These are phyloP conservation scores for Mentha longifolia DNA, from an alignment of 257 asterid genomes.

Conservation along the genomic window DNA sequence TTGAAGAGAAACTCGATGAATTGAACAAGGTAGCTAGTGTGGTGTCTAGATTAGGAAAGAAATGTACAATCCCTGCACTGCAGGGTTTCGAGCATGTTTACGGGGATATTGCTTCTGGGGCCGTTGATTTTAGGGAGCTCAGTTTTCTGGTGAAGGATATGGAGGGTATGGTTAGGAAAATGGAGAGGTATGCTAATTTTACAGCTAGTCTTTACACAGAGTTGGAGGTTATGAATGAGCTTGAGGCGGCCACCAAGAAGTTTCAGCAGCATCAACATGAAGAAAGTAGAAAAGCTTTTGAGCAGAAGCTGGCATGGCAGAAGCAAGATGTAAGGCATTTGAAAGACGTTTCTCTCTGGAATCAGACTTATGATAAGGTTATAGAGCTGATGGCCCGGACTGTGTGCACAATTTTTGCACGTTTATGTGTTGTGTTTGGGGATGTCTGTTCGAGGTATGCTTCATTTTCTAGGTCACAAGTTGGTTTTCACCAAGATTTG, in stretches of 20 bases:
- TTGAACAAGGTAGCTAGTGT: conserved; percentile 73
- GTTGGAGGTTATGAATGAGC: conserved; percentile 77
- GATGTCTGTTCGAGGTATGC: conserved; percentile 30
- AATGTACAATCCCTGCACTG: conserved; percentile 74
- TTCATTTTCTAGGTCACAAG: conserved; percentile 33
- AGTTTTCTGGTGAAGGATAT: conserved; percentile 87
- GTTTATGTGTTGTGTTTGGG: conserved; percentile 53
- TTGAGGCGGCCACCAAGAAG: conserved; percentile 74
- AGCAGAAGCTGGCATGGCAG: conserved; percentile 88
- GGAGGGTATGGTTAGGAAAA: conserved; percentile 78
- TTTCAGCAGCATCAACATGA: conserved; percentile 75
- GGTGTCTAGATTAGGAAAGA: conserved; percentile 89
- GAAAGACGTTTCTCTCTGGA: conserved; percentile 85
- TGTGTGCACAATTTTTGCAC: conserved; percentile 67
- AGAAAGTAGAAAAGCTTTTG: conserved; percentile 73
- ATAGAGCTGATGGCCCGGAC: conserved; percentile 84
- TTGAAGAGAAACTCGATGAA: conserved; percentile 77
- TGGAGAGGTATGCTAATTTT: conserved; percentile 69
- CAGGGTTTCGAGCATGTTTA: conserved; percentile 95
- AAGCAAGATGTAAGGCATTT: conserved; percentile 81
- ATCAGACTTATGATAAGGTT: conserved; percentile 76
- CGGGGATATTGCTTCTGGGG: conserved; percentile 76
- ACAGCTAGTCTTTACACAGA: conserved; percentile 64
- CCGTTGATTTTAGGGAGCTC: conserved; percentile 64
- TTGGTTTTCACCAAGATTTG: conserved; percentile 40